phyloP scores from a whole-genome alignment of 2,329 filamentous ascomycete genomes.

The Xylariaceae sp. region DNA sequence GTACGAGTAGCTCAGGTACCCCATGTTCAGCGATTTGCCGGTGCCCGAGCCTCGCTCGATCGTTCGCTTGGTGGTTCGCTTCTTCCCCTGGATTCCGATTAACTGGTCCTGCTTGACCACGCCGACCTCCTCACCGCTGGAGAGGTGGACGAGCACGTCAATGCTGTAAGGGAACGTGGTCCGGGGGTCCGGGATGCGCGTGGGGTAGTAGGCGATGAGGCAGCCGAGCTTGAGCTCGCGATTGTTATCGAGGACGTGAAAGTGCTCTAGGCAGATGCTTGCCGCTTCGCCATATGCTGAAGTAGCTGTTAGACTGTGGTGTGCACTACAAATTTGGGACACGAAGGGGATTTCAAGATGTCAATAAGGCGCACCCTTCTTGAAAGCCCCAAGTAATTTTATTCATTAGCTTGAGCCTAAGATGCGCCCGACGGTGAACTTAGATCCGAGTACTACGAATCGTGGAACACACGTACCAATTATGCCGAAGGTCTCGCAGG shows the following conservation, averaged over 20 bases:
- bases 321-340: too few relatives aligned
- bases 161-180: constrained; percentile 45
- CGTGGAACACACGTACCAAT: constrained; percentile 37
- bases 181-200: constrained; percentile 46
- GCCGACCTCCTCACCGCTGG: constrained; percentile 42
- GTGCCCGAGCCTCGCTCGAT: constrained; percentile 43
- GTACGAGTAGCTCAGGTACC: constrained; percentile 47
- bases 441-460: background rate
- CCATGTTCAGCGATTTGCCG: constrained; percentile 41
- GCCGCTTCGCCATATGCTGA: constrained; percentile 49
- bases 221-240: constrained; percentile 46
- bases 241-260: constrained; percentile 49
- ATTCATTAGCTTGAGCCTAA: too few relatives aligned
- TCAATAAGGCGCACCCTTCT: too few relatives aligned
- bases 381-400: too few relatives aligned
- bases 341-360: too few relatives aligned
- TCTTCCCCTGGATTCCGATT: constrained; percentile 49
- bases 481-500: constrained; percentile 49
- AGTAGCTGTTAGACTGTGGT: constrained; percentile 1
- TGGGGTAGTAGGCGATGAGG: constrained; percentile 50
- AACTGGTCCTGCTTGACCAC: constrained; percentile 48
- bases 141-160: constrained; percentile 44
- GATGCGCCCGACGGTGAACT: too few relatives aligned
- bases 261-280: constrained; percentile 47
- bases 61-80: constrained; percentile 38